Evolutionary conservation across 2,329 filamentous ascomycete species (phyloP).

Genomic region (Ascosphaera aggregata): DNA sequence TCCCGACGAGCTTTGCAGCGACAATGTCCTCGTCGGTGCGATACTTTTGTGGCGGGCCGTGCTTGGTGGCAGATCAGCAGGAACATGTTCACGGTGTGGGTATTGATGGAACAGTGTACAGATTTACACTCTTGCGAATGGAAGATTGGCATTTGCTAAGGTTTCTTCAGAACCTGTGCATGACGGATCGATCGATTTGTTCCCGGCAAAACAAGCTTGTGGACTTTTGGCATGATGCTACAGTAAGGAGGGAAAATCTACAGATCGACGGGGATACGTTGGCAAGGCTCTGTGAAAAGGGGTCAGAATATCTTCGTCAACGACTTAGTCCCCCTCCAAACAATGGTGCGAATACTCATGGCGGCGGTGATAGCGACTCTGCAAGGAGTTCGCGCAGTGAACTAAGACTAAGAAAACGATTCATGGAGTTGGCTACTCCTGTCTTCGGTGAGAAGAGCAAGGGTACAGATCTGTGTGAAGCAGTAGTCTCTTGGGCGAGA

Average conservation of each 20-base stretch:
- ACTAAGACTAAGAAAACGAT: conserved; percentile 15
- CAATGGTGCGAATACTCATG: conserved; percentile 1
- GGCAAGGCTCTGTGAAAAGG: conserved; percentile 26
- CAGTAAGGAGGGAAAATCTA: conserved; percentile 25
- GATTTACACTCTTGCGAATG: conserved; percentile 41
- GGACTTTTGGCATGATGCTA: conserved; percentile 17
- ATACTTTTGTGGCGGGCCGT: conserved; percentile 3
- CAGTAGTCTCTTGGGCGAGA: conserved; percentile 15
- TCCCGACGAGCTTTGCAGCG: conserved; percentile 11
- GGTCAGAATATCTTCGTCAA: conserved; percentile 11
- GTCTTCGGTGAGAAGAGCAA: conserved; percentile 20
- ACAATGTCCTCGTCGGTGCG: conserved; percentile 14
- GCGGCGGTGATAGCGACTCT: conserved; percentile 1
- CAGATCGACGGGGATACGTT: conserved; percentile 48
- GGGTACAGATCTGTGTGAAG: conserved; percentile 8
- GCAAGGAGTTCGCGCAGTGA: conserved; percentile 1
- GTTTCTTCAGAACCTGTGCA: conserved; percentile 47
- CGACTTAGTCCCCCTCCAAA: conserved; percentile 8
- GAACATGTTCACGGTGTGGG: conserved; percentile 38
- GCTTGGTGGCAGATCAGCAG: conserved; percentile 10
- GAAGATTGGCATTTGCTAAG: conserved; percentile 44
- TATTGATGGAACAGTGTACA: conserved; percentile 44
- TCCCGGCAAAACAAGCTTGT: conserved; percentile 14
- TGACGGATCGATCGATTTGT: conserved; percentile 24
- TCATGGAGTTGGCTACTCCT: conserved; percentile 26